Percentiles rank a stretch among this genome's conserved stretches.
Evolutionary conservation across 2,329 filamentous ascomycete genomes (phyloP).

Genomic region (Botrytis galanthina): DNA sequence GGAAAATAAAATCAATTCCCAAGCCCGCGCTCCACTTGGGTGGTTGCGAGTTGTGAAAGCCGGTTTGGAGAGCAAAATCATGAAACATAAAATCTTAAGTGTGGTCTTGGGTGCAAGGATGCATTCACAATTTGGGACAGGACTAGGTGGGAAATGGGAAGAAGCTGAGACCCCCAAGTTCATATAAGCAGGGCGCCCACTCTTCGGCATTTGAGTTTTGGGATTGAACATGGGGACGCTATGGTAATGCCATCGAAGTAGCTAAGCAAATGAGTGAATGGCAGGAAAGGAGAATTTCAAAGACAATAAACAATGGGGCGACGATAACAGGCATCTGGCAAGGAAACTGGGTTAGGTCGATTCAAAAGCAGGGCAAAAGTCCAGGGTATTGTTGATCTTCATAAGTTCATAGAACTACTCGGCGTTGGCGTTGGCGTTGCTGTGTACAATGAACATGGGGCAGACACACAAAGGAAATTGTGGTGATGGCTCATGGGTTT

Average conservation of each 20-base stretch:
- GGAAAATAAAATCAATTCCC: background rate
- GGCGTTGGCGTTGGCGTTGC: slow-evolving; percentile 4
- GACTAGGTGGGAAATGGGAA: background rate
- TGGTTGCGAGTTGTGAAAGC: background rate
- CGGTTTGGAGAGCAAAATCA: background rate
- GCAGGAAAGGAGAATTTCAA: slow-evolving; percentile 9
- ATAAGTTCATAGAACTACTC: slow-evolving; percentile 2
- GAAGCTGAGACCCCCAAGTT: slow-evolving; percentile 7
- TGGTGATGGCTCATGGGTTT: background rate
- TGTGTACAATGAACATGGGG: background rate
- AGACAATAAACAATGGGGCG: background rate
- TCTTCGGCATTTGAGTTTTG: slow-evolving; percentile 7
- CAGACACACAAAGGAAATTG: background rate
- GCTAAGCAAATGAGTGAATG: background rate
- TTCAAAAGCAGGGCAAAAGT: background rate
- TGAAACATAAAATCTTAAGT: slow-evolving; percentile 9
- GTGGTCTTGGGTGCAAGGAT: slow-evolving; percentile 1
- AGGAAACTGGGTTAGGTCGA: background rate
- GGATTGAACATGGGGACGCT: background rate
- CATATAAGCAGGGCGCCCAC: slow-evolving; percentile 7
- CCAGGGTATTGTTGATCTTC: slow-evolving; percentile 10
- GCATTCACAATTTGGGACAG: background rate
- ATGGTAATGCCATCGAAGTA: background rate
- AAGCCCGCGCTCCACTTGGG: background rate
- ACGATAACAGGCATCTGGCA: slow-evolving; percentile 6